Evolutionary conservation across 345 rosid genomes (phyloP).

Genomic region (Brassica incana): DNA sequence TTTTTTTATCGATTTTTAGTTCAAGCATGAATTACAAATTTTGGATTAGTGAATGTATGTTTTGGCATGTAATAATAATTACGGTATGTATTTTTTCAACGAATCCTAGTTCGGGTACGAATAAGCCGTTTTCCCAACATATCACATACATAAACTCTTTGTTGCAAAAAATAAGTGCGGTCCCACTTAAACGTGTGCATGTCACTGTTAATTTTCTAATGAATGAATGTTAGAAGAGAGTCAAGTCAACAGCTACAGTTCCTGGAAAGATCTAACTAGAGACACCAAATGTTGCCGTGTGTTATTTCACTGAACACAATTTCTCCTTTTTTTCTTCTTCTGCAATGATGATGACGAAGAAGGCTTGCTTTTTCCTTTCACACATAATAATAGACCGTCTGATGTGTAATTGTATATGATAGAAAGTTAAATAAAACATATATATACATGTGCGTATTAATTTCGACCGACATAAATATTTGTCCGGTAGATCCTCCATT

Average conservation of each 20-base stretch:
- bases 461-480: not conserved
- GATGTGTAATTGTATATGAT: not conserved
- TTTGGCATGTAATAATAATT: too few species aligned
- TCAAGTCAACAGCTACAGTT: not conserved
- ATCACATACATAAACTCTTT: not conserved
- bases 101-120: too few species aligned
- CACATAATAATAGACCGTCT: not conserved
- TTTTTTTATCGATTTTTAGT: too few species aligned
- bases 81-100: too few species aligned
- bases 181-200: not conserved
- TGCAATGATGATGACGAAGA: not conserved
- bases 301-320: not conserved
- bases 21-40: too few species aligned
- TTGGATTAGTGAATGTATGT: too few species aligned
- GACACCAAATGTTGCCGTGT: not conserved
- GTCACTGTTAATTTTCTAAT: not conserved
- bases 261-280: not conserved
- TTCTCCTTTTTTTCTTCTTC: not conserved
- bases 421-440: too few species aligned
- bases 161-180: not conserved
- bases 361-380: not conserved
- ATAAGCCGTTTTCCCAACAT: too few species aligned
- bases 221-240: not conserved
- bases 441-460: not conserved
- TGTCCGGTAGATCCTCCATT: not conserved